Conservation (phyloP, 352 stramenopile genomes). For the Phytophthora lateralis region DNA sequence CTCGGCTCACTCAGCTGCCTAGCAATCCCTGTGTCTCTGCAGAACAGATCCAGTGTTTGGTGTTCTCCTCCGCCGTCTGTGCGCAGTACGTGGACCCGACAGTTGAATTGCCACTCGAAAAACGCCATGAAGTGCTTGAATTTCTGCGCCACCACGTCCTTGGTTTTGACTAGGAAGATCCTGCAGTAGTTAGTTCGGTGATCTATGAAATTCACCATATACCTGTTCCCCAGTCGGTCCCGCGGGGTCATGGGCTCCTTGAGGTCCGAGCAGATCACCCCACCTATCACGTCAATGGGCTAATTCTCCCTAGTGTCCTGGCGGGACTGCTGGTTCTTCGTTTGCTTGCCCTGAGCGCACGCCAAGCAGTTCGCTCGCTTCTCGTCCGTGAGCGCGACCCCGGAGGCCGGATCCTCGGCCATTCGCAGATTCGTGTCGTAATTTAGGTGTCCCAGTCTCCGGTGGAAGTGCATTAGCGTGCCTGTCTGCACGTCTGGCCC, state of each 20-base stretch:
- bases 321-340: slow-evolving; percentile 14
- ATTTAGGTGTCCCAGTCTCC: slow-evolving; percentile 11
- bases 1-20: slow-evolving; percentile 17
- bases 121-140: slow-evolving; percentile 19
- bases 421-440: slow-evolving; percentile 23
- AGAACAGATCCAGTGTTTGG: slow-evolving; percentile 26
- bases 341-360: slow-evolving; percentile 26
- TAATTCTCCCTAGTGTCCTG: slow-evolving; percentile 23
- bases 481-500: slow-evolving; percentile 9
- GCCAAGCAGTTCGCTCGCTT: slow-evolving; percentile 12
- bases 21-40: slow-evolving; percentile 14
- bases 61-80: slow-evolving; percentile 33
- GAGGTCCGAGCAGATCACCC: slow-evolving; percentile 18
- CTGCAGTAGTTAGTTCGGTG: slow-evolving; percentile 21
- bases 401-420: slow-evolving; percentile 5
- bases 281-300: slow-evolving; percentile 17
- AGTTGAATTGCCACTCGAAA: slow-evolving; percentile 12
- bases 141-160: slow-evolving; percentile 6
- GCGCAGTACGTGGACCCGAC: not conserved
- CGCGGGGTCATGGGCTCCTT: slow-evolving; percentile 9
- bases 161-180: slow-evolving; percentile 14
- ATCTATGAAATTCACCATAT: slow-evolving; percentile 25
- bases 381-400: slow-evolving; percentile 11
- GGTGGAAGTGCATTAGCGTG: slow-evolving; percentile 20
- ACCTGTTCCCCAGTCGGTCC: slow-evolving; percentile 5